Evolutionary conservation across 169 alveolate species (phyloP).

Genomic region (Ichthyophthirius multifiliis): DNA sequence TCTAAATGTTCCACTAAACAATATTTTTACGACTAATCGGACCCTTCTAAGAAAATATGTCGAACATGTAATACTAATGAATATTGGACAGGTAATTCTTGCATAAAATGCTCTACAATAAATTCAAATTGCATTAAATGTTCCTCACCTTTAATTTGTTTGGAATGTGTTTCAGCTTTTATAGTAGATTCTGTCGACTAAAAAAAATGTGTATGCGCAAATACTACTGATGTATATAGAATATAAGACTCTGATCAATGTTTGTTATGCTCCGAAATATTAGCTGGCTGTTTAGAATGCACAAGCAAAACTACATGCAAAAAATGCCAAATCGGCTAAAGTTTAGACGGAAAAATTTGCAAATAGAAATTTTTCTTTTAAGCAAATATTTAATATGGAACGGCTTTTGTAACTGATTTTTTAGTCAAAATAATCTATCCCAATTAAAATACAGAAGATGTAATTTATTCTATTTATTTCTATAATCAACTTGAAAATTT

Average conservation of each 20-base stretch:
- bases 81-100: too few species aligned
- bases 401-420: not conserved
- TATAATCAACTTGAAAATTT: not conserved
- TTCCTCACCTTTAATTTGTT: too few species aligned
- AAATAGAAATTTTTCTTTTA: not conserved
- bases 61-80: too few species aligned
- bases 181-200: too few species aligned
- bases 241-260: not conserved
- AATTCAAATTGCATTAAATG: too few species aligned
- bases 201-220: not conserved
- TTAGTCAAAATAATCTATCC: not conserved
- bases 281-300: not conserved
- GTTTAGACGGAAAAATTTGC: not conserved
- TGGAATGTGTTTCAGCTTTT: too few species aligned
- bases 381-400: not conserved
- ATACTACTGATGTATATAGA: not conserved
- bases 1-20: too few species aligned
- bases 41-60: too few species aligned
- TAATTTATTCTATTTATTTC: not conserved
- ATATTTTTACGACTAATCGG: too few species aligned
- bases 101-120: too few species aligned
- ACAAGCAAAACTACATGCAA: not conserved
- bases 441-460: not conserved
- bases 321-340: not conserved
- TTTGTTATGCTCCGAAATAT: not conserved